Evolutionary conservation across 2,329 filamentous ascomycete species (phyloP), one percentile per base, ranked within the genome.

Genomic region (Periconia sp.): DNA sequence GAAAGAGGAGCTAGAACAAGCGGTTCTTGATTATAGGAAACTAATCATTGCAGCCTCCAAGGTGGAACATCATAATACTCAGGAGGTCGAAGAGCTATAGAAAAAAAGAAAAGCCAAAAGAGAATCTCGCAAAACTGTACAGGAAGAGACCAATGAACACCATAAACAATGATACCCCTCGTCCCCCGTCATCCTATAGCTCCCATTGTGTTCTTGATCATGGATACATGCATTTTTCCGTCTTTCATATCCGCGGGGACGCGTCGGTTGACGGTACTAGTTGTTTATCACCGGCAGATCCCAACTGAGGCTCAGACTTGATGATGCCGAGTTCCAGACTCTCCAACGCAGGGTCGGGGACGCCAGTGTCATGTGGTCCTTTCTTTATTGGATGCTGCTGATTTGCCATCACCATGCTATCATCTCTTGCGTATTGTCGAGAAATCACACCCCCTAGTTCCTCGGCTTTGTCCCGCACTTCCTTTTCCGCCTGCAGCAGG

Each of bases 21-120:
- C 92, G 2, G 90, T 97, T 0, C 81, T 86, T 58, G 92, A 88
- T 7, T 96, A 92, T 71, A 85, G 90, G 76, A 87, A 66, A 19
- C 52, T 75, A 35, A 70, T 75, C 44, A 47, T 73, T 41, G 67
- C 66, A 43, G 64, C 70, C 14, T 60, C 57, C 1, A 65, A 64
- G 52, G 65, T 71, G 54, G 57, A 63, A 35, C 53, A 57, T 33
- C 15, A n/a, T 11, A 37, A 37, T 6, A n/a, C 33, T 30, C 55
- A 68, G 14, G 54, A 57, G 9, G 63, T 66, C 42, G 35, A 61
- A 1, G 67, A 70, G 27, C 50, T 70, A 49, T 70, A 62, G 45
- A 57, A 51, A 55, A 51, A 55, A 18, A 50, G 1, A n/a, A 17
- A 46, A 17, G 18, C 35, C 14, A 11, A 15, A 48, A 43, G 11